phyloP scores from a whole-genome alignment of 208 protist genomes.

The Crithidia expoeki region DNA sequence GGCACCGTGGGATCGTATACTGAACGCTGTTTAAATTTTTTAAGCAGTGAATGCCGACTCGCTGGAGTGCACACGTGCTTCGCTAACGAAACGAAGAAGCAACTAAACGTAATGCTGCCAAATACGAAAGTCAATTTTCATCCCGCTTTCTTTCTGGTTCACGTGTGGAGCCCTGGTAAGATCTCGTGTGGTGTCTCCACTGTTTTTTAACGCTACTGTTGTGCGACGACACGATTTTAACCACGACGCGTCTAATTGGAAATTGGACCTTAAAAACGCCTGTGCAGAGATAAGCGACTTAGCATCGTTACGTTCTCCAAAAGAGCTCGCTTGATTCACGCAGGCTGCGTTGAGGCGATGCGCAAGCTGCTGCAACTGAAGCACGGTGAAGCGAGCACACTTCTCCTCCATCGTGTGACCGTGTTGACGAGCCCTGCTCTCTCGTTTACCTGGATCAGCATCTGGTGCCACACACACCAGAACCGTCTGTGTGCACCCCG shows the following conservation, averaged over 20 bases:
- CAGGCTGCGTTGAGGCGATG: slow-evolving; percentile 13
- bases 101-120: slow-evolving; percentile 32
- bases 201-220: too few species aligned
- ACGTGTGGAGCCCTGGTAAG: too few species aligned
- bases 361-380: slow-evolving; percentile 22
- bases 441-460: background rate
- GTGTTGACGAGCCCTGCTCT: background rate
- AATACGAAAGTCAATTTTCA: slow-evolving; percentile 19
- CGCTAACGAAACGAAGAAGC: background rate
- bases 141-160: too few species aligned
- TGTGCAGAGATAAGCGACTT: background rate
- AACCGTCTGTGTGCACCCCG: slow-evolving; percentile 65
- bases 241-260: slow-evolving; percentile 26
- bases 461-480: slow-evolving; percentile 47
- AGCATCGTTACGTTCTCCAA: background rate
- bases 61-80: too few species aligned
- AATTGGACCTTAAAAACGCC: background rate
- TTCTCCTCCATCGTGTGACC: background rate
- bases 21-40: too few species aligned
- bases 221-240: slow-evolving; percentile 23
- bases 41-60: too few species aligned
- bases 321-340: background rate
- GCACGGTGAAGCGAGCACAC: slow-evolving; percentile 25
- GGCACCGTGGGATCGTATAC: too few species aligned
- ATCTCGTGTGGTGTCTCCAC: too few species aligned